phyloP scores from a whole-genome alignment of 371 early-diverging fungal genomes.

The Funneliformis caledonium region DNA sequence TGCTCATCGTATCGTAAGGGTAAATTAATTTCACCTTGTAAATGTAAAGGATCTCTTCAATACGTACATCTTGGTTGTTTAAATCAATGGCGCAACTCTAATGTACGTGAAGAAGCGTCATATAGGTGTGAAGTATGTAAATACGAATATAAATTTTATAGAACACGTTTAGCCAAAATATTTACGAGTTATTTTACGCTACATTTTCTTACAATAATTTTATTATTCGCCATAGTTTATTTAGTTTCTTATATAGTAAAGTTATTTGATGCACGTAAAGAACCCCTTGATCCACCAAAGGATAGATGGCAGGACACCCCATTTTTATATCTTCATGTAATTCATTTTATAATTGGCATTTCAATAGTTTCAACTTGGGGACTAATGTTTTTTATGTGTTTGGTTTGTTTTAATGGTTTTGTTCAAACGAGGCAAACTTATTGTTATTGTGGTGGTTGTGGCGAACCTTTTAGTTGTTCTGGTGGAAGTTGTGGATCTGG shows the following conservation, averaged over 20 bases:
- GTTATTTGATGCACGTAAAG: not conserved
- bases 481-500: not conserved
- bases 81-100: conserved; percentile 38
- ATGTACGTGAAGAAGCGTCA: conserved; percentile 11
- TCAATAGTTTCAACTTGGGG: conserved; percentile 9
- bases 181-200: not conserved
- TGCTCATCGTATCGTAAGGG: conserved; percentile 26
- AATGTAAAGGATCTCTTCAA: conserved; percentile 54
- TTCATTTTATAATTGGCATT: conserved; percentile 1
- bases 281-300: not conserved
- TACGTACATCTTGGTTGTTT: conserved; percentile 43
- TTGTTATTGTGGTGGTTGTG: conserved; percentile 15
- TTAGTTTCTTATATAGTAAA: not conserved
- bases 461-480: not conserved
- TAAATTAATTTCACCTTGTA: conserved; percentile 52
- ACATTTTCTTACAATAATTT: not conserved
- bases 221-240: not conserved
- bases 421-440: not conserved
- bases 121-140: conserved; percentile 36
- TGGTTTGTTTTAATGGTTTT: not conserved
- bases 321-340: not conserved
- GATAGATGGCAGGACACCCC: not conserved
- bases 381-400: not conserved
- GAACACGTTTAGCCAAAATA: conserved; percentile 11
- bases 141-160: conserved; percentile 31